Evolutionary conservation across 2,329 filamentous ascomycete species (phyloP), one percentile per base, ranked within the genome.

Genomic region (Colletotrichum siamense): DNA sequence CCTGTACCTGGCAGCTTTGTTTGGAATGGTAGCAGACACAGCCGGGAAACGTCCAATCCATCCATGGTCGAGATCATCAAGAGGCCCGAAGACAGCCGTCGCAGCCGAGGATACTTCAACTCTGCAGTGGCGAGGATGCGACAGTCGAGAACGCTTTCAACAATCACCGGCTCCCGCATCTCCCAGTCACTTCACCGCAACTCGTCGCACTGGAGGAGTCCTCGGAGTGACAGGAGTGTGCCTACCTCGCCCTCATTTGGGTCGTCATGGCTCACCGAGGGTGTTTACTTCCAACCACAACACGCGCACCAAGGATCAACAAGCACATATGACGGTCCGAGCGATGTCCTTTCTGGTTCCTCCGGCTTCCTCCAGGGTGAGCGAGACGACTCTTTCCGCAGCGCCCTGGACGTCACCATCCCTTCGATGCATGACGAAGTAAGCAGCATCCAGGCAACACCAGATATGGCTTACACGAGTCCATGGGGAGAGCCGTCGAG

Each of bases 1-100:
- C 82, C 83, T 10, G 71, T 84, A 2, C 81, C 83, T 2, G 80
- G 80, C 15, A 80, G 77, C 8, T 83, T 83, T 55, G 79, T 81
- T 15, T 78, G 80, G 63, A 82, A 80, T 22, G 77, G 78, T 44
- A 77, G 78, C 18, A 57, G 74, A 9, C 64, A 79, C 8, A 72
- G 75, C 63, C 66, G 69, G 44, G 63, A 68, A 18, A 71, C 55
- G 22, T 70, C 77, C 15, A 73, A 69, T 3, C 66, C 77, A 2
- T 79, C 80, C 4, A 65, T 80, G 44, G 71, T 68, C 8, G 79
- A 76, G 3, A 55, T 79, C 9, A 72, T 76, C 32, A 78, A 81
- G 34, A 76, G 79, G 28, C 71, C 76, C 18, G 79, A 79, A 34
- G 77, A 77, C 24, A 62, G 73, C 36, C 68, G 75, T 64, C 73